Evolutionary conservation across 2,329 filamentous ascomycete species (phyloP).

Genomic region (Penicillium capsulatum): DNA sequence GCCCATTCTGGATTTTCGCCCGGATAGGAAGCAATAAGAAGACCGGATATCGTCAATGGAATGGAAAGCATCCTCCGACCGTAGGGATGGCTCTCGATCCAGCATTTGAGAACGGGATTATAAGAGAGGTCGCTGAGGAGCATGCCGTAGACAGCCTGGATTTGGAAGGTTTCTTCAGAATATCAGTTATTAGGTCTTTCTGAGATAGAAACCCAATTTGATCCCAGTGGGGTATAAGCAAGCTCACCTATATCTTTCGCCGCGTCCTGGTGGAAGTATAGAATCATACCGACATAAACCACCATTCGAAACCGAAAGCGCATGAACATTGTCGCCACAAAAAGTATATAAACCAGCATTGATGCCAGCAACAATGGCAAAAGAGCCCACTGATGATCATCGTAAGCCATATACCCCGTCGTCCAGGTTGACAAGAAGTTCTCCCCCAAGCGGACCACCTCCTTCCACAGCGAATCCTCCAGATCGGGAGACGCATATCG

Average conservation of each 20-base stretch:
- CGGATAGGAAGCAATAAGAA: slow-evolving; percentile 49
- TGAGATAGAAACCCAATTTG: background rate
- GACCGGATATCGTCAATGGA: slow-evolving; percentile 42
- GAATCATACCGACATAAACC: slow-evolving; percentile 44
- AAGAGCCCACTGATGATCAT: slow-evolving; percentile 55
- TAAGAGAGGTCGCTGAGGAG: slow-evolving; percentile 51
- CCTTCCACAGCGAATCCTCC: slow-evolving; percentile 43
- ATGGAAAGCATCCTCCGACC: slow-evolving; percentile 37
- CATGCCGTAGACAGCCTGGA: slow-evolving; percentile 51
- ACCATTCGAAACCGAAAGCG: slow-evolving; percentile 47
- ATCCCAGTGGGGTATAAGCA: background rate
- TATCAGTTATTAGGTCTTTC: too few relatives aligned
- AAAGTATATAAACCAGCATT: slow-evolving; percentile 49
- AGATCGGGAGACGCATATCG: slow-evolving; percentile 47
- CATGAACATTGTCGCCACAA: slow-evolving; percentile 45
- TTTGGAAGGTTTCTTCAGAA: slow-evolving; percentile 50
- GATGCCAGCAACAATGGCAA: slow-evolving; percentile 48
- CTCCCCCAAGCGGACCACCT: slow-evolving; percentile 44
- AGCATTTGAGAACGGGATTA: slow-evolving; percentile 45
- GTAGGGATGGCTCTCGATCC: slow-evolving; percentile 42
- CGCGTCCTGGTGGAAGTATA: slow-evolving; percentile 49
- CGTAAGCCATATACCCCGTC: slow-evolving; percentile 49
- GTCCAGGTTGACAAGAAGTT: slow-evolving; percentile 51
- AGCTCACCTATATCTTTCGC: slow-evolving; percentile 45
- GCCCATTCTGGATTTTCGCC: slow-evolving; percentile 50